These are phyloP conservation scores for Pleodorina starrii DNA, from an alignment of 139 green algal genomes.

Conservation along the genomic window DNA sequence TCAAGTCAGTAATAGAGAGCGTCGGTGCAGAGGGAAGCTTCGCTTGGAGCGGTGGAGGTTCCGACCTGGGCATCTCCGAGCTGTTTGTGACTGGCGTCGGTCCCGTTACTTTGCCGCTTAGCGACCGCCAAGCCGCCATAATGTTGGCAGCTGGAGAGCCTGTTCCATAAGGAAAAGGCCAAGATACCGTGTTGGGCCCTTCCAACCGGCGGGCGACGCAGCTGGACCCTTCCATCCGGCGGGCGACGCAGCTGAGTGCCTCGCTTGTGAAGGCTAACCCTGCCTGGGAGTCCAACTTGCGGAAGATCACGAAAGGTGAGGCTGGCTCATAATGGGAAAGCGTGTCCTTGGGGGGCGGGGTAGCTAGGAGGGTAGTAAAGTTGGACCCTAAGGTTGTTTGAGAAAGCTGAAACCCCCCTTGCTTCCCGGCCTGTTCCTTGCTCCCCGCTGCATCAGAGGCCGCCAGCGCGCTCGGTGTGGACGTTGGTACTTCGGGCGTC, in stretches of 20 bases:
- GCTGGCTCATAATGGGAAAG: not conserved
- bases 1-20: no score
- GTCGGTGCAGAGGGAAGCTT: no score
- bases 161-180: conserved; percentile 33
- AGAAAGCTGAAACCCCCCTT: no score
- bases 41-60: no score
- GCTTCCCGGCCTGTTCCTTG: no score
- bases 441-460: not conserved
- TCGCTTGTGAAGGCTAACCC: not conserved
- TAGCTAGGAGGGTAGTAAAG: no score
- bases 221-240: no score
- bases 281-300: not conserved
- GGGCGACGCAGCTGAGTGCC: no score
- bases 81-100: not conserved
- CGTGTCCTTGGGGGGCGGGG: no score
- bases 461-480: conserved; percentile 4
- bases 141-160: conserved; percentile 26
- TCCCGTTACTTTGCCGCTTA: not conserved
- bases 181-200: conserved; percentile 19
- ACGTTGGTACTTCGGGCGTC: not conserved
- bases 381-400: no score
- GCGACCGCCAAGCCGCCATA: not conserved
- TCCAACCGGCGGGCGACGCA: not conserved
- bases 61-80: not conserved
- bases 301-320: not conserved